Evolutionary conservation across 139 green algal species (phyloP), one percentile per base, ranked within the genome.

Genomic region (Chlorella ohadii): DNA sequence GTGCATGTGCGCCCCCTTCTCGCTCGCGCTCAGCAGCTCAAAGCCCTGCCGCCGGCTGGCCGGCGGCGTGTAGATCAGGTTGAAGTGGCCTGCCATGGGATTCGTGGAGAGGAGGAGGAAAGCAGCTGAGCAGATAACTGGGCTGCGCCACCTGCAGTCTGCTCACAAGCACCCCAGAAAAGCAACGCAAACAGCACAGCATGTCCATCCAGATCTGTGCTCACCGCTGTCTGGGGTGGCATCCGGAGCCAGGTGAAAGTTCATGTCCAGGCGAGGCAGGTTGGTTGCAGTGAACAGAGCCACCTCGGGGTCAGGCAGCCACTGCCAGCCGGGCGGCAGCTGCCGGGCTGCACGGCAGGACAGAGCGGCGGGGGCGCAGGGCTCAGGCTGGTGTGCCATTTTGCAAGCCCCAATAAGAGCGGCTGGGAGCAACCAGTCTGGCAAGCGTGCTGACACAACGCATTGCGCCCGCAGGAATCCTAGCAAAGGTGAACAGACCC

Each of bases 251-350:
- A 92, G 31, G 25, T 87, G 67, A 41, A 88, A 92, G 65, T 87
- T 90, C 70, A 88, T 84, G 70, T 93, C 90, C n/a, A 93, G 73
- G 57, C 78, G 84, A 6, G 88, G 86, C 38, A 92, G 78, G 82
- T 91, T 92, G 83, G 79, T 88, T 17, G 88, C 85, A 3, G 84
- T 77, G 77, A 89, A 93, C n/a, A 93, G 56, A 27, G 86, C 67
- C 13, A 92, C 56, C 3, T 79, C 55, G 0, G 61, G 39, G 0
- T 55, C 34, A 19, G 55, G 47, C 19, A 91, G 67, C 75, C 51
- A 47, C 31, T 76, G 65, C 88, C 89, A 93, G 15, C 67, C 47
- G 33, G 85, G 61, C 66, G 84, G 59, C 36, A 84, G 78, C 63
- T 47, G 78, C 63, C 47, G 39, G 39, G 20, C 78, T 72, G 72